These are phyloP conservation scores for Alternaria consortialis DNA, from an alignment of 2,329 filamentous ascomycete species.

Conservation along the genomic window DNA sequence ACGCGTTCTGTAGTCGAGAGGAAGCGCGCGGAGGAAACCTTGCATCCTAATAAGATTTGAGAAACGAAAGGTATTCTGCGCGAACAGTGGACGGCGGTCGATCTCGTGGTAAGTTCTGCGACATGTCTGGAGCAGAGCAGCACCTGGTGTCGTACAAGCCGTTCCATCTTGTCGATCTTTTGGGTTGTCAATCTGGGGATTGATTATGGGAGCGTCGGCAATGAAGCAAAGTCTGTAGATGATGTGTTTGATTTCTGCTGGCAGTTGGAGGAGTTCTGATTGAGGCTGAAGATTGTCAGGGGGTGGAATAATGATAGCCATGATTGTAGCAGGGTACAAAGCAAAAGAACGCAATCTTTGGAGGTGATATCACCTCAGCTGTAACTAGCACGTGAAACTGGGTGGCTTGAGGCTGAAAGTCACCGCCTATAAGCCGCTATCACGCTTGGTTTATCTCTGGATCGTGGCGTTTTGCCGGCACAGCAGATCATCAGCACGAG, in stretches of 20 bases:
- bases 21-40: conserved; percentile 40
- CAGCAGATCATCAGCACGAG: background rate
- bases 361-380: conserved; percentile 1
- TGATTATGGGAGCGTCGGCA: conserved; percentile 34
- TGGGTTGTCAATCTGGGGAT: conserved; percentile 24
- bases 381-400: background rate
- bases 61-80: conserved; percentile 51
- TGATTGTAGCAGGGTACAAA: conserved; percentile 5
- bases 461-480: conserved; percentile 14
- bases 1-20: conserved; percentile 25
- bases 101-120: conserved; percentile 46
- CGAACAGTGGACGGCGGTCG: conserved; percentile 42
- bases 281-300: conserved; percentile 40
- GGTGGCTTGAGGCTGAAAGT: conserved; percentile 2
- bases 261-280: conserved; percentile 44
- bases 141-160: conserved; percentile 20
- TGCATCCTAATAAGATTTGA: conserved; percentile 41
- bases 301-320: conserved; percentile 20
- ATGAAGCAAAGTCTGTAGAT: conserved; percentile 44
- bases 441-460: background rate
- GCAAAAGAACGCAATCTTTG: background rate
- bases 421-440: conserved; percentile 4
- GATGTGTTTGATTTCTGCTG: conserved; percentile 47
- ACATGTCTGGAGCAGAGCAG: conserved; percentile 49
- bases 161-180: background rate